phyloP scores from a whole-genome alignment of 1,284 basidiomycete species.

The Ustilago xerochloae region DNA sequence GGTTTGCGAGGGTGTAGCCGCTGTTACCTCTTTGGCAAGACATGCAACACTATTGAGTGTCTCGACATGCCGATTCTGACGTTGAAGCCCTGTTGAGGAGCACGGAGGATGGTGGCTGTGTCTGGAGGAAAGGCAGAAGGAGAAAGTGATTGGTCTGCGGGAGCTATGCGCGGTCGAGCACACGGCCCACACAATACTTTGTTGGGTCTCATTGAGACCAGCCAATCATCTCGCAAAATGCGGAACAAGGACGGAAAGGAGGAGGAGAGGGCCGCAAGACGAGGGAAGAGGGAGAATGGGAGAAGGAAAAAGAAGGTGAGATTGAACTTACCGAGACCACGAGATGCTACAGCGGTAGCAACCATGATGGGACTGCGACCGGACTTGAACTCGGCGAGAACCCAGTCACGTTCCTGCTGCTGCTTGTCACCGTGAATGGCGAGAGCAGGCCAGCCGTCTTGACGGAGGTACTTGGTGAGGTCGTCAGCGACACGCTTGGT shows the following conservation, averaged over 20 bases:
- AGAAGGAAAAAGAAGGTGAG: slow-evolving; percentile 32
- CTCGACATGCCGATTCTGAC: slow-evolving; percentile 29
- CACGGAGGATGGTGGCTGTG: not conserved
- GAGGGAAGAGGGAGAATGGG: not conserved
- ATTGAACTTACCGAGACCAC: slow-evolving; percentile 93
- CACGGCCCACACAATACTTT: slow-evolving; percentile 5
- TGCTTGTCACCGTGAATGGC: slow-evolving; percentile 99
- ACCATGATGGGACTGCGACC: slow-evolving; percentile 97
- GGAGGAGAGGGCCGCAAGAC: not conserved
- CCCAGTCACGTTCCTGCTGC: slow-evolving; percentile 93
- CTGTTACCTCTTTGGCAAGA: slow-evolving; percentile 43
- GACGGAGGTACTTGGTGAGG: slow-evolving; percentile 79
- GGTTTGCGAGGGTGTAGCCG: slow-evolving; percentile 8
- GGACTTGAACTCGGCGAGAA: slow-evolving; percentile 96
- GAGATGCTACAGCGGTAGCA: slow-evolving; percentile 85
- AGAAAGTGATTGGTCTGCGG: slow-evolving; percentile 9
- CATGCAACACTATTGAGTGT: slow-evolving; percentile 43
- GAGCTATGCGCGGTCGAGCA: slow-evolving; percentile 4
- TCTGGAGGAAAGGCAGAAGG: not conserved
- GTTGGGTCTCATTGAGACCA: not conserved
- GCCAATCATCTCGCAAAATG: slow-evolving; percentile 9
- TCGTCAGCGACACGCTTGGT: slow-evolving; percentile 98
- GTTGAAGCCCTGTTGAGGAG: slow-evolving; percentile 9
- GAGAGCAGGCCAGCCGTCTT: slow-evolving; percentile 91
- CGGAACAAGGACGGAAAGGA: not conserved